These are phyloP conservation scores for Alternaria sp. DNA, from an alignment of 2,329 filamentous ascomycete species.

Conservation along the genomic window DNA sequence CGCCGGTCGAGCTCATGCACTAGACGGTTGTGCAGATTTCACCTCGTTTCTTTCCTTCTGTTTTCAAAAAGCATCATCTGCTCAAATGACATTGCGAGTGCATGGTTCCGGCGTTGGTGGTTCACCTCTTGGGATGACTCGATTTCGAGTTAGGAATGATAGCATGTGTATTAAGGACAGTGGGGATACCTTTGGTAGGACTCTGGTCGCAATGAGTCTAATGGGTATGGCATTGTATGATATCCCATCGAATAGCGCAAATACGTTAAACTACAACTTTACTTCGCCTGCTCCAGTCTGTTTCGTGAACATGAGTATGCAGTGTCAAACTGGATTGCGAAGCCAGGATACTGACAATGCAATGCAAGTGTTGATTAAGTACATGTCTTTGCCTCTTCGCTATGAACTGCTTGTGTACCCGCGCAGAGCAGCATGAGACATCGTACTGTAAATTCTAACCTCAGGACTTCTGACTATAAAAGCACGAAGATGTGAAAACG, in stretches of 20 bases:
- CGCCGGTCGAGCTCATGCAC: conserved; percentile 50
- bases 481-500: background rate
- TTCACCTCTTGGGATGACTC: background rate
- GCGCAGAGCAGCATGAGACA: background rate
- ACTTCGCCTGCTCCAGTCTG: background rate
- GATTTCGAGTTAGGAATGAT: background rate
- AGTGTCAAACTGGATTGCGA: background rate
- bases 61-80: conserved; percentile 25
- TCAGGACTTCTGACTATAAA: background rate
- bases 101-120: conserved; percentile 37
- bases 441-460: background rate
- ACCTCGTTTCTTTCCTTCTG: conserved; percentile 9
- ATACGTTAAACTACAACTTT: background rate
- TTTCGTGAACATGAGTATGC: background rate
- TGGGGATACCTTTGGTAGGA: background rate
- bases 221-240: background rate
- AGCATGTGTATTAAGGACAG: background rate
- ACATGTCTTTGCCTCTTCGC: background rate
- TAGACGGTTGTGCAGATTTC: conserved; percentile 12
- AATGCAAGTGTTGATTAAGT: background rate
- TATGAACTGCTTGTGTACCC: background rate
- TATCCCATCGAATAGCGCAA: conserved; percentile 2
- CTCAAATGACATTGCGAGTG: conserved; percentile 7
- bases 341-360: background rate
- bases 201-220: background rate